phyloP scores from a whole-genome alignment of 2,329 filamentous ascomycete species.

The Aspergillus caelatus region DNA sequence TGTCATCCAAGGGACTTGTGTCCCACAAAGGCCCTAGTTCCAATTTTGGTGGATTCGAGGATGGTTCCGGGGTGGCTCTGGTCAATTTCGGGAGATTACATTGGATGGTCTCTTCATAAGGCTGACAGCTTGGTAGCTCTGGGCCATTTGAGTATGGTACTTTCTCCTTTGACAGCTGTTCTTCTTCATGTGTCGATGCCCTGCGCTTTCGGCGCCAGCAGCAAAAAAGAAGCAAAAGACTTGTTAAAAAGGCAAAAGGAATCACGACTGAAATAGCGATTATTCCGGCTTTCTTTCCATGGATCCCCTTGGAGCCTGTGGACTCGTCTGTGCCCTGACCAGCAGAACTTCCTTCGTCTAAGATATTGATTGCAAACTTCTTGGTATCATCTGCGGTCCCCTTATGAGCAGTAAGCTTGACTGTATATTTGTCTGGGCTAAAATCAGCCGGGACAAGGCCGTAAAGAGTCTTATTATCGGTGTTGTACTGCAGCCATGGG shows the following conservation, averaged over 20 bases:
- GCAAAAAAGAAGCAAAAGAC: conserved; percentile 35
- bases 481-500: conserved; percentile 56
- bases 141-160: conserved; percentile 22
- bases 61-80: conserved; percentile 24
- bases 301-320: conserved; percentile 17
- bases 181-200: conserved; percentile 26
- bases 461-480: conserved; percentile 46
- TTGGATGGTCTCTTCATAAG: conserved; percentile 25
- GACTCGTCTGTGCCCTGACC: conserved; percentile 21
- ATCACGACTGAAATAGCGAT: conserved; percentile 41
- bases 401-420: conserved; percentile 49
- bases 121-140: conserved; percentile 29
- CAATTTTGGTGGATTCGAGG: conserved; percentile 36
- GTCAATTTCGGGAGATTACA: conserved; percentile 26
- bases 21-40: conserved; percentile 39
- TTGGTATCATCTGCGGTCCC: conserved; percentile 45
- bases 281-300: conserved; percentile 38
- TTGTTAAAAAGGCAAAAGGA: conserved; percentile 35
- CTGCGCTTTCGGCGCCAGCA: conserved; percentile 38
- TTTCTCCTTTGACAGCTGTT: conserved; percentile 27
- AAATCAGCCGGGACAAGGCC: conserved; percentile 52
- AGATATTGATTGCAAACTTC: conserved; percentile 46
- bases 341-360: conserved; percentile 24
- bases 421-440: conserved; percentile 41
- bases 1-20: conserved; percentile 28